Conservation (phyloP, 495 filamentous ascomycete species). For the Daldinia vernicosa region DNA sequence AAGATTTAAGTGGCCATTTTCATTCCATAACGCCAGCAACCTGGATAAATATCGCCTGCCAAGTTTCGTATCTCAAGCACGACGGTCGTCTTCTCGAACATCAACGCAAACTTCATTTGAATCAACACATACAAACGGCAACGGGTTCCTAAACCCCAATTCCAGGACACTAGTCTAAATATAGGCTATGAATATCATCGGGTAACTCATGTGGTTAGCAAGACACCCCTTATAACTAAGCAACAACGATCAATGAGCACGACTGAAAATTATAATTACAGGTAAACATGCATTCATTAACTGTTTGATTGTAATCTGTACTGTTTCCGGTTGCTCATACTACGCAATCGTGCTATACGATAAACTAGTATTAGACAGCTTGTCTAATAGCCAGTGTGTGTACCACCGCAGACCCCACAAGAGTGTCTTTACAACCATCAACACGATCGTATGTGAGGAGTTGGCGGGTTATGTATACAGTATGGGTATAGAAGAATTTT, state of each 20-base stretch:
- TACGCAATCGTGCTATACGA: background rate
- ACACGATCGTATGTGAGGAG: background rate
- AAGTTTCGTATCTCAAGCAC: background rate
- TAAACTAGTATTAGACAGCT: background rate
- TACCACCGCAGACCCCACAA: background rate
- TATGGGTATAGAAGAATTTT: background rate
- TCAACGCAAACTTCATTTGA: background rate
- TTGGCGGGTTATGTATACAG: background rate
- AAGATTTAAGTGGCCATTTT: background rate
- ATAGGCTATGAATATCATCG: background rate
- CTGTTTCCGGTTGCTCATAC: background rate
- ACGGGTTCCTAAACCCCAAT: too few species aligned
- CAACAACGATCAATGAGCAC: background rate
- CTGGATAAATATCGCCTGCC: background rate
- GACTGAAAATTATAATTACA: background rate
- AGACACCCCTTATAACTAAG: background rate
- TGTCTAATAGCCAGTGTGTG: background rate
- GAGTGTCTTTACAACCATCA: background rate
- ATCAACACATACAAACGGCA: background rate
- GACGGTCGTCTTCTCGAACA: background rate
- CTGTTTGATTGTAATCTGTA: background rate
- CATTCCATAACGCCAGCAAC: background rate
- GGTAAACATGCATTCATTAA: background rate
- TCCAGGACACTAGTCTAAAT: too few species aligned
- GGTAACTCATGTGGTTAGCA: background rate